Conservation (phyloP, 1,284 basidiomycete species). For the Marasmius oreades region DNA sequence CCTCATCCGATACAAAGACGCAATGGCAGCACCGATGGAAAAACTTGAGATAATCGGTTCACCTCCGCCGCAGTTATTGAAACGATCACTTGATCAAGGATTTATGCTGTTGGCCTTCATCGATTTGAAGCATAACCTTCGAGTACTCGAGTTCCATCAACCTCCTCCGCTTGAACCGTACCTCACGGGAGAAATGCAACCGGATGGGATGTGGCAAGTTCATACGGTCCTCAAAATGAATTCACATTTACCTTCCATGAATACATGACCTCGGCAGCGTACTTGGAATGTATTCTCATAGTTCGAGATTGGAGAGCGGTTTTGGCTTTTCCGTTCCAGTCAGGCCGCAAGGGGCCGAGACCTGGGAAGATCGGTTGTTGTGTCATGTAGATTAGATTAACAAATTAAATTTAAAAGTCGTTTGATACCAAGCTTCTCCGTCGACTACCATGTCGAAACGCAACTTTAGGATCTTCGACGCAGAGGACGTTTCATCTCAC, state of each 20-base stretch:
- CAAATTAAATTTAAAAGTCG: background rate
- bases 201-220: conserved; percentile 10
- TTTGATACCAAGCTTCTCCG: background rate
- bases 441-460: conserved; percentile 52
- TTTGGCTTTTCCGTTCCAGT: too few species aligned
- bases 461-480: conserved; percentile 61
- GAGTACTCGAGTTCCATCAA: conserved; percentile 9
- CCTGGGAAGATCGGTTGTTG: too few species aligned
- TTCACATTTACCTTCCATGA: conserved; percentile 3
- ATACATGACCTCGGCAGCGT: too few species aligned
- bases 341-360: too few species aligned
- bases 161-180: conserved; percentile 9
- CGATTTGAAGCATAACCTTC: conserved; percentile 9
- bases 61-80: background rate
- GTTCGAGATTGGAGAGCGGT: too few species aligned
- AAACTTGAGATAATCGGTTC: background rate
- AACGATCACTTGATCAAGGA: background rate
- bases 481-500: conserved; percentile 68
- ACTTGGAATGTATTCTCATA: too few species aligned
- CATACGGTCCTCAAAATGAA: conserved; percentile 12
- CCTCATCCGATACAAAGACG: conserved; percentile 9
- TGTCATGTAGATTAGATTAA: too few species aligned
- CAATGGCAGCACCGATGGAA: background rate
- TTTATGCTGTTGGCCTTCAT: conserved; percentile 11
- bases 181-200: conserved; percentile 6